A percentile compares a stretch with the other conserved stretches of the same genome.
Conservation (phyloP, 2,329 filamentous ascomycete genomes). For the Colletotrichum gigasporum region DNA sequence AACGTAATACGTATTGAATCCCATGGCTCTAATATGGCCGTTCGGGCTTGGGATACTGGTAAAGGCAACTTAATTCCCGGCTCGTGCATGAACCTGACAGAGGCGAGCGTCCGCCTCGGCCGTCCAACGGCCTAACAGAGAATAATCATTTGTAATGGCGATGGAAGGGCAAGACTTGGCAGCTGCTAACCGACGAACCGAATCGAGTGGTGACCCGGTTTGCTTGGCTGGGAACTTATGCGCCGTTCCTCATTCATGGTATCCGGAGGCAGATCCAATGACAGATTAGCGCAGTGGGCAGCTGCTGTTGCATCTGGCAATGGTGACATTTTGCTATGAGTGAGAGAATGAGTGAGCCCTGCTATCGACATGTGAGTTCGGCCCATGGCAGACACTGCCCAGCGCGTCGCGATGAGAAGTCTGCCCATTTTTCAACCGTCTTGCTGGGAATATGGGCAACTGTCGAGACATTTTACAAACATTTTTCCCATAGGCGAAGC, state of each 20-base stretch:
- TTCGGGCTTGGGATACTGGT: conserved; percentile 2
- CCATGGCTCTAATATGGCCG: not conserved
- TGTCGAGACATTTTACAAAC: conserved; percentile 3
- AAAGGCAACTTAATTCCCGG: not conserved
- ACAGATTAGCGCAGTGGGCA: too few relatives aligned
- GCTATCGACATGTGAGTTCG: too few relatives aligned
- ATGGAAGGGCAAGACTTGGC: not conserved
- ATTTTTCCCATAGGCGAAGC: not conserved
- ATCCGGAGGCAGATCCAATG: not conserved
- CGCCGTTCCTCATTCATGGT: conserved; percentile 1
- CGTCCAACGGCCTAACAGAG: not conserved
- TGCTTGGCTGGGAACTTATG: conserved; percentile 21
- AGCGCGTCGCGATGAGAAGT: not conserved
- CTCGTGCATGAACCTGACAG: not conserved
- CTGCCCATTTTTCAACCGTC: too few relatives aligned
- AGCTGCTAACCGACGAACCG: conserved; percentile 7
- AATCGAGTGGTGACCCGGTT: not conserved
- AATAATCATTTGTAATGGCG: conserved; percentile 9
- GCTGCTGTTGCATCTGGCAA: not conserved
- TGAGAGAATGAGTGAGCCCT: not conserved
- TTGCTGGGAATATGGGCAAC: too few relatives aligned
- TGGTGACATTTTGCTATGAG: not conserved
- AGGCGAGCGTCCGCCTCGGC: not conserved
- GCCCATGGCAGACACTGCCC: too few relatives aligned
- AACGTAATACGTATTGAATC: too few relatives aligned